These are phyloP conservation scores for Penstemon newberryi DNA, from an alignment of 257 asterid species.

Conservation along the genomic window DNA sequence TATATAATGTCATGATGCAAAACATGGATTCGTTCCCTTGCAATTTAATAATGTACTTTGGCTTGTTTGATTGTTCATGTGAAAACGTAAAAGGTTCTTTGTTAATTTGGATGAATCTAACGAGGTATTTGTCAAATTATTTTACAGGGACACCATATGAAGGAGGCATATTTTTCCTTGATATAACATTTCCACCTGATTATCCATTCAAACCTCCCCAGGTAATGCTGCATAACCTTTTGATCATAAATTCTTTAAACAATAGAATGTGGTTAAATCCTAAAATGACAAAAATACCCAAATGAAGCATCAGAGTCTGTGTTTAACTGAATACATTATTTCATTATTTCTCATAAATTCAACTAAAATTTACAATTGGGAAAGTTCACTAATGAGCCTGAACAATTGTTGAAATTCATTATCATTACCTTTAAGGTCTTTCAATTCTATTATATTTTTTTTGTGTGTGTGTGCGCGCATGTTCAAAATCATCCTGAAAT, in stretches of 20 bases:
- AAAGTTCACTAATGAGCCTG: too few relatives aligned
- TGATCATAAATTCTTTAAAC: background rate
- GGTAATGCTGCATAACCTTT: constrained; percentile 48
- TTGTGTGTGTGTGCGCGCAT: too few relatives aligned
- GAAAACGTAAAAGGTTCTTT: constrained; percentile 8
- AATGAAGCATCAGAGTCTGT: background rate
- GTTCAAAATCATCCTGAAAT: too few relatives aligned
- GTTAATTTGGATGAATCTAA: constrained; percentile 6
- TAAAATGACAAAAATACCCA: background rate
- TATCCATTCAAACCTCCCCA: constrained; percentile 90
- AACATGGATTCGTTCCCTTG: background rate
- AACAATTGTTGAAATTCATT: too few relatives aligned
- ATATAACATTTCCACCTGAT: constrained; percentile 78
- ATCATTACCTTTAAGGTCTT: too few relatives aligned
- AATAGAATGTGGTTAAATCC: constrained; percentile 2
- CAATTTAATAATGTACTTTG: background rate
- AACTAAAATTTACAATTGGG: background rate
- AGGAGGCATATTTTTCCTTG: constrained; percentile 86
- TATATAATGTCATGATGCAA: too few relatives aligned
- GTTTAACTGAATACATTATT: background rate
- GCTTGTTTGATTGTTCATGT: constrained; percentile 13
- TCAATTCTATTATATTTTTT: too few relatives aligned
- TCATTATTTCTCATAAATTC: background rate
- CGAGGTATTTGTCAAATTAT: constrained; percentile 13
- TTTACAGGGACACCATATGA: constrained; percentile 89